Conservation (phyloP, 148 eudicot species). For the Rhododendron mucronatum region DNA sequence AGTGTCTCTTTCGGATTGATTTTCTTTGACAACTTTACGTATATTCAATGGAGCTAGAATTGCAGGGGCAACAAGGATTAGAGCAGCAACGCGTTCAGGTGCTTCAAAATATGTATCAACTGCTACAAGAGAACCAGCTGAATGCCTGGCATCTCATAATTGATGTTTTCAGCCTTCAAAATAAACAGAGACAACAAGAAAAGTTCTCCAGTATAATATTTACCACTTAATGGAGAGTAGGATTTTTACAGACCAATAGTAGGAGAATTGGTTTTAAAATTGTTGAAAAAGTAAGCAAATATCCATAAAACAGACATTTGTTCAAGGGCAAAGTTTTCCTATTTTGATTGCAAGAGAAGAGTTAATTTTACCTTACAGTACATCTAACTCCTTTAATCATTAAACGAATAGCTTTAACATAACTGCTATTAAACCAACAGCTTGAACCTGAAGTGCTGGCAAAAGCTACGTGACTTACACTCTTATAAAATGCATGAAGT, state of each 20-base stretch:
- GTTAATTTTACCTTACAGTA: not conserved
- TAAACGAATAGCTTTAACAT: not conserved
- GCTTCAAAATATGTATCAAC: slow-evolving; percentile 86
- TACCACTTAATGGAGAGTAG: not conserved
- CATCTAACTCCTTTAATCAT: not conserved
- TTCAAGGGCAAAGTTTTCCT: not conserved
- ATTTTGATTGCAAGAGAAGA: not conserved
- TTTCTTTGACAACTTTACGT: slow-evolving; percentile 29
- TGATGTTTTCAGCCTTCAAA: not conserved
- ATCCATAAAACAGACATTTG: not conserved
- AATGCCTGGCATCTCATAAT: slow-evolving; percentile 57
- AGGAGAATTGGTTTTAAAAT: not conserved
- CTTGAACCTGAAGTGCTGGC: not conserved
- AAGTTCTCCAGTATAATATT: not conserved
- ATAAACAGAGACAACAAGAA: not conserved
- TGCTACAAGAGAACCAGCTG: slow-evolving; percentile 84
- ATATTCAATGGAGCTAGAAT: slow-evolving; percentile 56
- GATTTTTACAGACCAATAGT: not conserved
- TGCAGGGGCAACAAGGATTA: slow-evolving; percentile 92
- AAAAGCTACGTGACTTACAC: not conserved
- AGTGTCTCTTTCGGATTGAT: slow-evolving; percentile 24
- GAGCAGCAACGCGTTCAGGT: slow-evolving; percentile 81
- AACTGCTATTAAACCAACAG: not conserved
- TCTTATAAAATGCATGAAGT: not conserved
- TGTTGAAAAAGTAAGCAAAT: not conserved